Base-by-base conservation (phyloP, 2,329 filamentous ascomycete species). In the Colletotrichum trifolii region DNA sequence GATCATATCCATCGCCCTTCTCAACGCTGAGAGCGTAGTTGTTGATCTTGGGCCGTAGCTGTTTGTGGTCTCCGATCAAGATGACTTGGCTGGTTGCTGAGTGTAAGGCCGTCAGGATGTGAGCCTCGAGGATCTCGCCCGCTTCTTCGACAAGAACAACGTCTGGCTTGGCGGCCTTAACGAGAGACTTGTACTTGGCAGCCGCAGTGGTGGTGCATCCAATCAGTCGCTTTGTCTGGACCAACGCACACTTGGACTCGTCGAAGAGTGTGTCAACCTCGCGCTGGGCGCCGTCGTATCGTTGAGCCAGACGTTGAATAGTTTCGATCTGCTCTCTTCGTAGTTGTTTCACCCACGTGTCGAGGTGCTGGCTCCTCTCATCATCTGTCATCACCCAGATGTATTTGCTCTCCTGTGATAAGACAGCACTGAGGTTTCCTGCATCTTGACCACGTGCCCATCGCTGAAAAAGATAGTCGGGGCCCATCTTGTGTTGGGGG, bases 61-160 rank as follows among this genome's bases (percentile, higher is more conserved):
- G 91, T 60, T 90, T 85, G 72, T 93, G 90, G 58, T 93, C 91
- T 0, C 91, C 91, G 10, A 93, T 93, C 2, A 92, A 74, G 0
- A 93, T 83, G 1, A 92, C 72, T 43, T 93, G 89, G 64, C 90
- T 83, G 0, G 85, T 85, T 0, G 81, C 74, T 0, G 82, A 73
- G 0, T 81, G 78, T 60, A 93, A 70, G 0, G 90, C 85, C 0
- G 90, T 85, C 0, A 93, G 74, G 2, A 91, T 79, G 68, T 93
- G 90, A 2, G 83, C 82, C 72, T 93, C 91, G 0, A 92, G 78
- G 4, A 93, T 91, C 67, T 93, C 90, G 2, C 89, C 91, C 0
- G 90, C 91, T 73, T 93, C 91, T 72, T 93, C 91, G 0, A 92
- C 85, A 0, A 94, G 71, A 1, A 92, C 74, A 3, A 91, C 79